Conservation (phyloP, 1,139 yeast species). For the Candida neerlandica region DNA sequence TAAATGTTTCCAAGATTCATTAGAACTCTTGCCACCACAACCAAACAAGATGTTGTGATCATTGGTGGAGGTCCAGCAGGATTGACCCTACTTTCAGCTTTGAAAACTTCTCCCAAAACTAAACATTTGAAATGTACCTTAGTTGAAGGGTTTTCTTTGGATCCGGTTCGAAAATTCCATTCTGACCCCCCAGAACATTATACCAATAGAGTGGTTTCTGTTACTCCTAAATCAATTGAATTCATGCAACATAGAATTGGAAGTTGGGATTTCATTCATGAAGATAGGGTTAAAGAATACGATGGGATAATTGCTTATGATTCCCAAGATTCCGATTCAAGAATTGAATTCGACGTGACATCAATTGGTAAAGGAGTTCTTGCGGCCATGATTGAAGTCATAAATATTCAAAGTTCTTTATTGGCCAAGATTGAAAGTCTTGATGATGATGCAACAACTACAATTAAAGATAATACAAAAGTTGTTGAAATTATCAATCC, state of each 20-base stretch:
- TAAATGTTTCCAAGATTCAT: conserved; percentile 6
- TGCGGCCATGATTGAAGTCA: conserved; percentile 88
- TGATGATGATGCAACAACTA: conserved; percentile 40
- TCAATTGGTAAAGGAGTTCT: conserved; percentile 41
- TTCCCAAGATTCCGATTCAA: conserved; percentile 62
- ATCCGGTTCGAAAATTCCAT: conserved; percentile 53
- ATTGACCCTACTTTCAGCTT: conserved; percentile 79
- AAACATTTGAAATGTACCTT: conserved; percentile 62
- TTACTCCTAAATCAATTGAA: conserved; percentile 78
- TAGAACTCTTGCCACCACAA: conserved; percentile 12
- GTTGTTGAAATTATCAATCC: conserved; percentile 54
- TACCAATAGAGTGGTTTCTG: conserved; percentile 81
- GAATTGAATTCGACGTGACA: conserved; percentile 70
- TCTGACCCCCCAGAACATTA: conserved; percentile 57
- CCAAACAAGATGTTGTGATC: conserved; percentile 69
- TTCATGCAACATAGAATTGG: conserved; percentile 67
- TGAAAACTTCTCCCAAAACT: conserved; percentile 64
- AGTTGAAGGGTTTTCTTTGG: conserved; percentile 71
- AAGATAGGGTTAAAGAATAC: conserved; percentile 74
- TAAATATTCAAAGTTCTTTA: conserved; percentile 78
- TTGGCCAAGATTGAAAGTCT: conserved; percentile 58
- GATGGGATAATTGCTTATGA: conserved; percentile 87
- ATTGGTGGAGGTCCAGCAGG: conserved; percentile 99
- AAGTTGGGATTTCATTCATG: conserved; percentile 70
- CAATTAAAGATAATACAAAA: conserved; percentile 62